Evolutionary conservation across 306 rosid species (phyloP).

Genomic region (Prunus mongolica): DNA sequence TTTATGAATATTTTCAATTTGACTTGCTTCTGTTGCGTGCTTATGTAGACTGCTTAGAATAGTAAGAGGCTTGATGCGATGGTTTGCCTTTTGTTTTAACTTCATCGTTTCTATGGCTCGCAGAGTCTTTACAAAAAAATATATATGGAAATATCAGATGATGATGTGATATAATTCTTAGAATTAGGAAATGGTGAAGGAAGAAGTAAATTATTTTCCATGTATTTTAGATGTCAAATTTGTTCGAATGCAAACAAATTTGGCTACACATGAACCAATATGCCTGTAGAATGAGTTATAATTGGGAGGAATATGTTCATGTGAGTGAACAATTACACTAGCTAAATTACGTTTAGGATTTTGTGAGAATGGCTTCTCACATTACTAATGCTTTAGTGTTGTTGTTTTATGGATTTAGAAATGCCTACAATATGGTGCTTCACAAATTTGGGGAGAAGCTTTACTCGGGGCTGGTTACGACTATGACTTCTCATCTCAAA

Average conservation of each 20-base stretch:
- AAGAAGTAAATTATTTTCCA: neutral
- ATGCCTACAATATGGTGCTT: slow-evolving; percentile 96
- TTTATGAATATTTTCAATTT: neutral
- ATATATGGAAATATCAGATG: neutral
- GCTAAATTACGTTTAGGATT: neutral
- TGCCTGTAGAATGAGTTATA: neutral
- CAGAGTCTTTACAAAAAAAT: no score
- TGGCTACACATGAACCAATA: no score
- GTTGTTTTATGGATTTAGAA: slow-evolving; percentile 50
- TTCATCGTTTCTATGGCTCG: neutral
- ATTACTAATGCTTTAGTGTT: slow-evolving; percentile 17
- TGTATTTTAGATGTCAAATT: neutral
- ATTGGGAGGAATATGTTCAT: neutral
- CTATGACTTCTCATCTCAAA: slow-evolving; percentile 69
- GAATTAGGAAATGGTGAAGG: neutral
- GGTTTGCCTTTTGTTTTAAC: neutral
- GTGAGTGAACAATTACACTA: no score
- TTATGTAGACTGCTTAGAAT: neutral
- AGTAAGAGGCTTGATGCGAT: neutral
- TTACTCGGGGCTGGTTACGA: slow-evolving; percentile 65
- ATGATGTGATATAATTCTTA: neutral
- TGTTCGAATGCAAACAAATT: slow-evolving; percentile 8
- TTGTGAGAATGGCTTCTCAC: neutral
- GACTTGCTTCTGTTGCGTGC: neutral
- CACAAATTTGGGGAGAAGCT: slow-evolving; percentile 95